These are phyloP conservation scores for Solanum hybrid DNA, from an alignment of 305 asterid genomes.

Conservation along the genomic window DNA sequence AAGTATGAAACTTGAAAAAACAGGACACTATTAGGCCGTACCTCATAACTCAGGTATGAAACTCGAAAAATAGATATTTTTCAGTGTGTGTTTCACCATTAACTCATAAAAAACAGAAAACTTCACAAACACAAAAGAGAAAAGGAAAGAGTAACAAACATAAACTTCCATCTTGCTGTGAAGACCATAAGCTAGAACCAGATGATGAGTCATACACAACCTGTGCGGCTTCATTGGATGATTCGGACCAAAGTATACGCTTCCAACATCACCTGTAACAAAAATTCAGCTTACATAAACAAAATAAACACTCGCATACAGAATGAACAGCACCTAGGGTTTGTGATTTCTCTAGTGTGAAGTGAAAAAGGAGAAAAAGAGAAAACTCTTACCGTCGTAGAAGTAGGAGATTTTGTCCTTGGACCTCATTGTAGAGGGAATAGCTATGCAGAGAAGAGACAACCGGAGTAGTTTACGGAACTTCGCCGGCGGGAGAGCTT, in stretches of 20 bases:
- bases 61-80: not conserved
- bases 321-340: conserved; percentile 2
- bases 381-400: conserved; percentile 57
- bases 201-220: conserved; percentile 94
- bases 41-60: not conserved
- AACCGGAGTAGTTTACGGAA: not conserved
- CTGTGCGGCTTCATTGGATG: conserved; percentile 99
- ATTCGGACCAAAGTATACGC: conserved; percentile 89
- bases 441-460: not conserved
- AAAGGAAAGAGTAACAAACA: conserved; percentile 35
- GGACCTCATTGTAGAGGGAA: conserved; percentile 47
- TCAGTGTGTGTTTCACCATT: not conserved
- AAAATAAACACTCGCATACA: not conserved
- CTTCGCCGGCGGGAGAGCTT: not conserved
- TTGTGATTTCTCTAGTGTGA: not conserved
- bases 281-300: not conserved
- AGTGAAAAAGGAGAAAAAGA: not conserved
- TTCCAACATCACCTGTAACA: conserved; percentile 92
- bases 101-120: not conserved
- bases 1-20: not conserved
- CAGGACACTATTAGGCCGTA: not conserved
- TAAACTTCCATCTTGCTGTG: conserved; percentile 96
- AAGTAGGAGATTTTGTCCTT: conserved; percentile 90
- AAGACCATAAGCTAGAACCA: conserved; percentile 85
- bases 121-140: not conserved